Conservation (phyloP, 371 early-diverging fungal genomes). For the Circinella minor region DNA sequence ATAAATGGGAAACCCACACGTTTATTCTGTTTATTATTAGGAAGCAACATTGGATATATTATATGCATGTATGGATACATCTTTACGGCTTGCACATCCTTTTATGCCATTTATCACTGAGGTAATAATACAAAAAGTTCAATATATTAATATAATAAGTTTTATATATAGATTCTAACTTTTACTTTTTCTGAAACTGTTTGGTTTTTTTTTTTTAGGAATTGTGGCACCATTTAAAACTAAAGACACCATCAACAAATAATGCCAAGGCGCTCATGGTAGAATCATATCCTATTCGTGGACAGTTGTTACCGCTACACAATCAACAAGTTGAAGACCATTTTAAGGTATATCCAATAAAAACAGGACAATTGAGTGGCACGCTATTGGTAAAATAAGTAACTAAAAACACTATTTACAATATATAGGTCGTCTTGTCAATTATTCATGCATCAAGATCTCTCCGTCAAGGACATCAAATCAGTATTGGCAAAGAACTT, state of each 20-base stretch:
- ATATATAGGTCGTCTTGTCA: constrained; percentile 44
- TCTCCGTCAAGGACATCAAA: constrained; percentile 65
- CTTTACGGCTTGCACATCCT: constrained; percentile 91
- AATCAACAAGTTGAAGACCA: constrained; percentile 57
- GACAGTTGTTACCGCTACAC: constrained; percentile 35
- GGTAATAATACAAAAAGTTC: constrained; percentile 59
- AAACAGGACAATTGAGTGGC: too few species aligned
- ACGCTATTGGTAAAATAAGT: too few species aligned
- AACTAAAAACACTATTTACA: background rate
- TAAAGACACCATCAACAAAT: constrained; percentile 21
- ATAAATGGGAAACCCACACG: background rate
- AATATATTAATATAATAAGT: background rate
- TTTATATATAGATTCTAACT: too few species aligned
- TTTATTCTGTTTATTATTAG: constrained; percentile 15
- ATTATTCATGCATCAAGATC: constrained; percentile 71
- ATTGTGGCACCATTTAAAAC: constrained; percentile 62
- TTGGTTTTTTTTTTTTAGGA: constrained; percentile 38
- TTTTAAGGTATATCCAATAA: constrained; percentile 47
- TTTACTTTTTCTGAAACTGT: background rate
- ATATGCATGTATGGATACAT: constrained; percentile 82
- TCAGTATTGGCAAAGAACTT: constrained; percentile 52
- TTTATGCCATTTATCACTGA: constrained; percentile 99
- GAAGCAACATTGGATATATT: constrained; percentile 51
- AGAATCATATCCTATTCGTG: constrained; percentile 51
- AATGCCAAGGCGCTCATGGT: constrained; percentile 58